Base-by-base conservation (phyloP, 176 grass and related monocot species). In the Triticum turgidum region DNA sequence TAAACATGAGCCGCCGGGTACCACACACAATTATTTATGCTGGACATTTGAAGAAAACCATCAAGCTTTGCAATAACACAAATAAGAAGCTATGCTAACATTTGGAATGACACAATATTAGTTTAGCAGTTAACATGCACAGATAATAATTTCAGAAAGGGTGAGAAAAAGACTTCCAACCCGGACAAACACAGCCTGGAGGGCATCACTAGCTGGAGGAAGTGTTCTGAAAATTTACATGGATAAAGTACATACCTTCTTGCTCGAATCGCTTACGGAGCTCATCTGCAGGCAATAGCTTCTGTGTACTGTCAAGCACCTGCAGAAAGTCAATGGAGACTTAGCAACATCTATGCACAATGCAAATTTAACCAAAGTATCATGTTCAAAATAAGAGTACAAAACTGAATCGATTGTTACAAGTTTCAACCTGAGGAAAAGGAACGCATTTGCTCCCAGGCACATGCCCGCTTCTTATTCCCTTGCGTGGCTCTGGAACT, bases 381-480 rank as follows among this genome's bases (percentile, higher is more conserved):
- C 37, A 35, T 82, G 14, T 35, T 12, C 29, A 59, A 65, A 70
- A 80, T 24, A 32, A 35, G 54, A 45, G 81, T 62, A 75, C 27
- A 75, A 22, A 42, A 18, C 24, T 82, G 27, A 61, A 29, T 77
- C 21, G 37, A 51, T 87, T 61, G 80, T 84, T 66, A 75, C 22
- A 88, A 73, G 52, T 79, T 79, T 82, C 35, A 34, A 94, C 97
- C 94, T 96, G 88, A 29, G 79, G 22, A 82, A 96, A 99, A 74
- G 97, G 97, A 78, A 99, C 85, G 11, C 97, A 99, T 91, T 96
- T 99, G 81, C 92, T 99, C 56, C 94, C 92, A 78, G 97, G 97
- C 69, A 99, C 90, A 86, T 99, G 97, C 21, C 94, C 97, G 35
- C 89, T 78, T 91, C 90, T 92, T 80, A 99, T 90, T 70, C 97